A percentile compares a stretch with the other conserved stretches of the same genome.
Conservation (phyloP, 805 yeast genomes). For the Candida sakaeoensis region DNA sequence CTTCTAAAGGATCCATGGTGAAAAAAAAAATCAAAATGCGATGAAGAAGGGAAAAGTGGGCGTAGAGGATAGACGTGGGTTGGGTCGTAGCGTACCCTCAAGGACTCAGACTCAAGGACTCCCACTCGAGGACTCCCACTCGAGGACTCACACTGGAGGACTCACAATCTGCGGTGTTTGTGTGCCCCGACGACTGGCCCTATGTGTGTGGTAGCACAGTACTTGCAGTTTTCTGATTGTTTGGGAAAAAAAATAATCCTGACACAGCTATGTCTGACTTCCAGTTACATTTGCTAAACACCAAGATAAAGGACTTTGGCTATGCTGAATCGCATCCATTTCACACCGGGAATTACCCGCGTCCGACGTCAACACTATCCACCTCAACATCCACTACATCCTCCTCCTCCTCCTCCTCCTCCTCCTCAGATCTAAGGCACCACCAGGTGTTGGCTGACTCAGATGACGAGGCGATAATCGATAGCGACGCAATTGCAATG, state of each 20-base stretch:
- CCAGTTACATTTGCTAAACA: constrained; percentile 16
- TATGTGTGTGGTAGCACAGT: no score
- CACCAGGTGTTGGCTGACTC: not conserved
- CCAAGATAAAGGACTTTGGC: constrained; percentile 76
- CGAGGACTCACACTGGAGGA: no score
- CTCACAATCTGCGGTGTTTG: no score
- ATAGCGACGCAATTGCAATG: constrained; percentile 72
- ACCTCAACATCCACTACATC: not conserved
- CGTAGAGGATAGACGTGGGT: no score
- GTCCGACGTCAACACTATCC: no score
- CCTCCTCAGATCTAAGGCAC: constrained; percentile 1
- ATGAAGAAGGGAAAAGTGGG: no score
- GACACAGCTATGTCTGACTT: not conserved
- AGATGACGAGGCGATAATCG: constrained; percentile 20
- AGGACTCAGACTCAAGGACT: no score
- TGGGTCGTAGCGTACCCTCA: not conserved
- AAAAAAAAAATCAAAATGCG: constrained; percentile 1
- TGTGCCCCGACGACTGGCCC: no score
- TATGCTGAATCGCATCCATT: constrained; percentile 67
- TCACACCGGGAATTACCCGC: constrained; percentile 54
- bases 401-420: constrained; percentile 1
- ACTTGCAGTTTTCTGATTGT: no score
- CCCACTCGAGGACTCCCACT: no score
- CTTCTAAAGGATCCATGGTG: constrained; percentile 72
- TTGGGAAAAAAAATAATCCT: not conserved